These are phyloP conservation scores for Penicillium flavigenum DNA, from an alignment of 495 filamentous ascomycete genomes.

Conservation along the genomic window DNA sequence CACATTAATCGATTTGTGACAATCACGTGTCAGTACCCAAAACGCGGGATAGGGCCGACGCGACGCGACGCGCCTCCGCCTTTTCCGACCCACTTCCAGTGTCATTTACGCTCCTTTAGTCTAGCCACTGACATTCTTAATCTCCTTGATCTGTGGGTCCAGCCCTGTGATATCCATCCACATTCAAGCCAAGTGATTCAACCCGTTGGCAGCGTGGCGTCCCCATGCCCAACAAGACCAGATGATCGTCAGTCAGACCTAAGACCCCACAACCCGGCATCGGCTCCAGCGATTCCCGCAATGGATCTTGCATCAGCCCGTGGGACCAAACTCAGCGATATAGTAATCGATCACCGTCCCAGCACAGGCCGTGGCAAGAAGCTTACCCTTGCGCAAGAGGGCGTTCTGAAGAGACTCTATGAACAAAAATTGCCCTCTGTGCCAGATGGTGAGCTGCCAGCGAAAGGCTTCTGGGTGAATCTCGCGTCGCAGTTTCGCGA, in stretches of 20 bases:
- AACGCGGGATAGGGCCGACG: constrained; percentile 1
- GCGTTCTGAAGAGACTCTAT: background rate
- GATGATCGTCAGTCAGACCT: constrained; percentile 1
- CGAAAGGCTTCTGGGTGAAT: constrained; percentile 6
- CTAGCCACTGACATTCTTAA: background rate
- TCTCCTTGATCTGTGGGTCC: background rate
- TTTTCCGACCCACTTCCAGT: background rate
- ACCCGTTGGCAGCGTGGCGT: background rate
- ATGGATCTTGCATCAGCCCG: constrained; percentile 5
- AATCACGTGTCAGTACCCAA: background rate
- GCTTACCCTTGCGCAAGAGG: constrained; percentile 5
- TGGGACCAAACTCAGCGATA: background rate
- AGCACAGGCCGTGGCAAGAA: constrained; percentile 6
- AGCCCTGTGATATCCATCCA: background rate
- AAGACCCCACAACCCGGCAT: background rate
- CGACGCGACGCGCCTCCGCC: background rate
- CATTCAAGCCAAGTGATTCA: background rate
- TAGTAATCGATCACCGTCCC: background rate
- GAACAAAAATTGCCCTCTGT: background rate
- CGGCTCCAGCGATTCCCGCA: background rate
- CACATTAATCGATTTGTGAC: background rate
- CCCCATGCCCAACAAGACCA: background rate
- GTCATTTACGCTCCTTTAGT: background rate
- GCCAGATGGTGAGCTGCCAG: background rate
- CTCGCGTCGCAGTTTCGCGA: constrained; percentile 3